Evolutionary conservation across 805 yeast species (phyloP).

Genomic region (Debaryomyces prosopidis): DNA sequence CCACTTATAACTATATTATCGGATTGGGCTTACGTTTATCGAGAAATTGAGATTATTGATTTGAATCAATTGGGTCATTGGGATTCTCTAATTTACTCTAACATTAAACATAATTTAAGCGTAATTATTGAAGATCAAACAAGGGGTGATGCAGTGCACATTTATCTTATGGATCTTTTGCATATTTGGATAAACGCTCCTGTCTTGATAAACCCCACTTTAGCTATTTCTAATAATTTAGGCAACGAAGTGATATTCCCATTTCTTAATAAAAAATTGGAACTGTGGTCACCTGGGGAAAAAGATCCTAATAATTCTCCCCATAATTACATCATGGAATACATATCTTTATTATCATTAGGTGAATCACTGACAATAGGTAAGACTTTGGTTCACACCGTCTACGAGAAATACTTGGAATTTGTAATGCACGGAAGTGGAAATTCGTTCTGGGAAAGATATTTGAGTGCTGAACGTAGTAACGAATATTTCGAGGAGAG

Average conservation of each 20-base stretch:
- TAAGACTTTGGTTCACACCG: background rate
- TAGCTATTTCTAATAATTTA: conserved; percentile 12
- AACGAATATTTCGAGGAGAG: background rate
- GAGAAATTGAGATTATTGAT: conserved; percentile 8
- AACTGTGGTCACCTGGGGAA: conserved; percentile 17
- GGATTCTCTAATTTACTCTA: conserved; percentile 19
- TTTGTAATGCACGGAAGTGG: conserved; percentile 9
- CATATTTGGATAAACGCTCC: conserved; percentile 16
- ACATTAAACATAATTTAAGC: conserved; percentile 2
- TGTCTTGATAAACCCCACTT: conserved; percentile 12
- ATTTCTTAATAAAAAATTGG: conserved; percentile 8
- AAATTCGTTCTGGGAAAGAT: conserved; percentile 13
- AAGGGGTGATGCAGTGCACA: conserved; percentile 3
- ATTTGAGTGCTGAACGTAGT: background rate
- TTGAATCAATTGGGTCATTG: conserved; percentile 8
- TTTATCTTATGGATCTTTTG: conserved; percentile 10
- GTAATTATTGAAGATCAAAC: background rate
- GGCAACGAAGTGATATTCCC: conserved; percentile 20
- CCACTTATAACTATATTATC: conserved; percentile 7
- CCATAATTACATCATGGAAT: conserved; percentile 18
- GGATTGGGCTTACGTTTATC: conserved; percentile 15
- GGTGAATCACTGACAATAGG: background rate
- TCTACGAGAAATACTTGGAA: conserved; percentile 9
- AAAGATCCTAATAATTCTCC: conserved; percentile 7
- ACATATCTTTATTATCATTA: conserved; percentile 14